phyloP scores from a whole-genome alignment of 2,329 filamentous ascomycete genomes.

The Mollisia scopiformis region DNA sequence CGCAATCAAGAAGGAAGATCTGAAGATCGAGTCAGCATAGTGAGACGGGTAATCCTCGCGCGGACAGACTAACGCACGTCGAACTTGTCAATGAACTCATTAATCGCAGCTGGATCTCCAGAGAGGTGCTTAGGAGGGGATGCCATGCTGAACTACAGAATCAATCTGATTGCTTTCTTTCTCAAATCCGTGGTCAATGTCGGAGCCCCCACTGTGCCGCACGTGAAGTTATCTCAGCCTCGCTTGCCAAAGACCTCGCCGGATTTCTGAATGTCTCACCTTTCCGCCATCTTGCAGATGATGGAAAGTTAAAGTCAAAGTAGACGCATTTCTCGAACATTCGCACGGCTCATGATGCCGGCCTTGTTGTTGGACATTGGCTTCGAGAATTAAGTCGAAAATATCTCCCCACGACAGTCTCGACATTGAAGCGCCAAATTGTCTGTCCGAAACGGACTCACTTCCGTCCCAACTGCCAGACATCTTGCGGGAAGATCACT shows the following conservation, averaged over 20 bases:
- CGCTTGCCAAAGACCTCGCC: neutral
- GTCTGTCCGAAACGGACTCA: neutral
- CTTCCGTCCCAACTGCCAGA: neutral
- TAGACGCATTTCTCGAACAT: neutral
- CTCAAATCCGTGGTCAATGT: neutral
- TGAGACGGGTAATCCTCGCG: neutral
- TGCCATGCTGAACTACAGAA: constrained; percentile 13
- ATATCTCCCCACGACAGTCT: neutral
- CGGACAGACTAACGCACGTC: constrained; percentile 68
- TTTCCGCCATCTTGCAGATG: neutral
- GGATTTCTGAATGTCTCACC: neutral
- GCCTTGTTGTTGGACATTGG: neutral
- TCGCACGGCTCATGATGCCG: neutral
- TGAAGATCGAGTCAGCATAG: constrained; percentile 42
- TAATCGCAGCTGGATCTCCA: constrained; percentile 76
- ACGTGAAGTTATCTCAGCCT: neutral
- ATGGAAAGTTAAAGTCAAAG: neutral
- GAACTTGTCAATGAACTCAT: constrained; percentile 85
- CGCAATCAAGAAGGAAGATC: constrained; percentile 95
- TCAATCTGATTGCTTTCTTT: neutral
- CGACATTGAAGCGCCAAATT: neutral
- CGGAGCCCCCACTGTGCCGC: neutral
- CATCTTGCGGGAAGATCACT: neutral
- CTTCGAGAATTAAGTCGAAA: neutral
- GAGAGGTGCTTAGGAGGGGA: constrained; percentile 67